Base-by-base conservation (phyloP, 176 grass and related monocot genomes). In the Pharus latifolius region DNA sequence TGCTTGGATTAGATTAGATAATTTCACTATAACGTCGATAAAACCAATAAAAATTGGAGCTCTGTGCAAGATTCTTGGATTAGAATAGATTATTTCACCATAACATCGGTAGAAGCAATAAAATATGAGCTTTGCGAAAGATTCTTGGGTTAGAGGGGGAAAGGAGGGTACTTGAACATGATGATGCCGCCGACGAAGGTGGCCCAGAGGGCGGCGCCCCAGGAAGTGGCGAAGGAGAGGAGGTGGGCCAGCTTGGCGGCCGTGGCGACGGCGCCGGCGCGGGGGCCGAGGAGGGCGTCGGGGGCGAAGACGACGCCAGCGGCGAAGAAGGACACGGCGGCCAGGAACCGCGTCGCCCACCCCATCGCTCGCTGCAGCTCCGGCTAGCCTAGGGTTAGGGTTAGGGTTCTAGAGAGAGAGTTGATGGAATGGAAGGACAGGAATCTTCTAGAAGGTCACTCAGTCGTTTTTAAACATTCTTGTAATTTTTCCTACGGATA, bases 121-220 rank as follows among this genome's bases (percentile, higher is more conserved):
- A 19, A 46, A 0, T 8, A 4, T 28, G 15, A 53, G 37, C 37
- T 14, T 51, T 10, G 27, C 5, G 24, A 9, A 18, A 60, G 22
- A 38, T 30, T 44, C 2, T 8, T 13, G 10, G 55, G 3, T 34
- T 76, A 51, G 30, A 27, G 14, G 53, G 34, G 7, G 32, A 4
- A 26, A 43, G 17, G 18, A 32, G 13, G 9, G 35, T 73, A 96
- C 94, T 98, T 98, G 87, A 93, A 98, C 87, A 92, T 93, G 86
- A 98, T 78, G 89, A 98, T 93, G 44, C 94, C 94, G 14, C 94
- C 94, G 75, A 98, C 88, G 84, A 98, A 98, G 83, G 94, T 98
- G 64, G 86, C 89, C 94, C 94, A 98, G 67, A 98, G 84, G 30
- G 89, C 78, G 47, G 89, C 81, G 66, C 94, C 94, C 82, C 86